Evolutionary conservation across 441 rosid genomes (phyloP).

Genomic region (Cnidoscolus chayamansa): DNA sequence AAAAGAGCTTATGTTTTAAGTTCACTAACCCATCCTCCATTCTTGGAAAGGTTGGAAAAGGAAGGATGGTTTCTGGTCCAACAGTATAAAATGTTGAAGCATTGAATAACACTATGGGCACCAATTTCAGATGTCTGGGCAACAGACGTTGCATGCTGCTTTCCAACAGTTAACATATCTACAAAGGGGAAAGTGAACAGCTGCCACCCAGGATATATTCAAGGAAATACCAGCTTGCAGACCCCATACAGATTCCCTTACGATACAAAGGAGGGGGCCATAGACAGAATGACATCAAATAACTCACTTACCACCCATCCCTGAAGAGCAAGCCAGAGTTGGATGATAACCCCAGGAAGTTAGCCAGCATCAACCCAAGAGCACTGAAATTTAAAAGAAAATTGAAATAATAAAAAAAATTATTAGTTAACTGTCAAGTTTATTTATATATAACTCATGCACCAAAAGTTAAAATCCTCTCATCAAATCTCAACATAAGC

Average conservation of each 20-base stretch:
- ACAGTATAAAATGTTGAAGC: slow-evolving; percentile 31
- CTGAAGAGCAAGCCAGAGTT: slow-evolving; percentile 30
- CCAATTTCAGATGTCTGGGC: slow-evolving; percentile 38
- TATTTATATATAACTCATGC: not conserved
- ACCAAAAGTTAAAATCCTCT: not conserved
- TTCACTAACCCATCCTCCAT: slow-evolving; percentile 35
- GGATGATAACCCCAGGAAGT: slow-evolving; percentile 19
- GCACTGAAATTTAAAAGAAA: slow-evolving; percentile 29
- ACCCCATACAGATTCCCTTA: slow-evolving; percentile 30
- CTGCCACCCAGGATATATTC: slow-evolving; percentile 44
- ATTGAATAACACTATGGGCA: slow-evolving; percentile 35
- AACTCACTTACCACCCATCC: slow-evolving; percentile 58
- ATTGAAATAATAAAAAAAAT: not conserved
- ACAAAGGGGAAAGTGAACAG: slow-evolving; percentile 45
- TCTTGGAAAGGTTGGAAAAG: slow-evolving; percentile 27
- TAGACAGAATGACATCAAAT: slow-evolving; percentile 42
- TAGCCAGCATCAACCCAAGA: not conserved
- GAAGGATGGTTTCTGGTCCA: slow-evolving; percentile 33
- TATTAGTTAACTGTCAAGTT: not conserved
- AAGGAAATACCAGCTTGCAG: slow-evolving; percentile 32
- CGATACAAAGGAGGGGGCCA: slow-evolving; percentile 32
- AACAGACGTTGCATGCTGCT: slow-evolving; percentile 34
- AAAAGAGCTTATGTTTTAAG: slow-evolving; percentile 36
- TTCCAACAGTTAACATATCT: slow-evolving; percentile 59
- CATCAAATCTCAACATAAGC: not conserved